phyloP scores from a whole-genome alignment of 2,329 filamentous ascomycete genomes.

The Pyrenophora tritici-repentis region DNA sequence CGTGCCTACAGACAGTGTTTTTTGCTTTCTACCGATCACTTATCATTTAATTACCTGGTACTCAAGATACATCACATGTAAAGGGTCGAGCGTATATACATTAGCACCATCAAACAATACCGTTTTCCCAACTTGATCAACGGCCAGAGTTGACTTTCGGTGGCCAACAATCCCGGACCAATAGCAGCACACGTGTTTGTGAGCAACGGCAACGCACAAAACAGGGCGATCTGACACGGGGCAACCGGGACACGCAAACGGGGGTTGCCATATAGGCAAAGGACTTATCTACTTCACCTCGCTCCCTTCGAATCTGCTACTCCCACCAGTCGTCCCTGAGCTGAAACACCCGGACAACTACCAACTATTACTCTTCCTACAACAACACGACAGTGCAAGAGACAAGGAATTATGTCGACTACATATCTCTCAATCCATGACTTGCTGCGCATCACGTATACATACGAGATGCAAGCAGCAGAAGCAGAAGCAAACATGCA shows the following conservation, averaged over 20 bases:
- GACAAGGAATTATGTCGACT: slow-evolving; percentile 35
- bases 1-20: no score
- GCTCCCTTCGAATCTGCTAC: no score
- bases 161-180: slow-evolving; percentile 12
- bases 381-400: slow-evolving; percentile 1
- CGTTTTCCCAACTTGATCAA: no score
- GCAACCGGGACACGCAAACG: slow-evolving; percentile 3
- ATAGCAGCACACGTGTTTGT: slow-evolving; percentile 28
- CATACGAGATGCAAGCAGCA: slow-evolving; percentile 36
- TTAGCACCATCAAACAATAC: no score
- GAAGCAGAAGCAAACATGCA: slow-evolving; percentile 19
- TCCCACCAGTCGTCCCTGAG: no score
- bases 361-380: not conserved
- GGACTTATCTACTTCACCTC: no score
- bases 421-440: slow-evolving; percentile 39
- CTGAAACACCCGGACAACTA: no score
- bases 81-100: no score
- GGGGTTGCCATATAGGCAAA: not conserved
- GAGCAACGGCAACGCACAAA: slow-evolving; percentile 20
- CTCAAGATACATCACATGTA: no score
- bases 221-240: not conserved
- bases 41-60: no score
- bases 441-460: slow-evolving; percentile 42
- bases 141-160: no score
- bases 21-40: no score